These are phyloP conservation scores for Papiliotrema laurentii DNA, from an alignment of 1,284 basidiomycete genomes.

Conservation along the genomic window DNA sequence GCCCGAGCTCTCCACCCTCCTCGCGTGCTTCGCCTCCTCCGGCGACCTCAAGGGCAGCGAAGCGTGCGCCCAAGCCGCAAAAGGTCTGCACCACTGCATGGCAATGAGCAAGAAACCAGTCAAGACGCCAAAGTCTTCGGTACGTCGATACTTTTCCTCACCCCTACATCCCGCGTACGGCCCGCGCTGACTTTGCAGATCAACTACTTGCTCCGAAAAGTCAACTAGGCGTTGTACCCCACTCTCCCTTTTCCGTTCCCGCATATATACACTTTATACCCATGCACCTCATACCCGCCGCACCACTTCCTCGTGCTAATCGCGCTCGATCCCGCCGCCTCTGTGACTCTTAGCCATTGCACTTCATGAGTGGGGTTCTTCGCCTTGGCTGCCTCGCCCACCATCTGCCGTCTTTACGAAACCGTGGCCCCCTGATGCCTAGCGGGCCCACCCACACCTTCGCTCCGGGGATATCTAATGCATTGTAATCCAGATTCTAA, in stretches of 20 bases:
- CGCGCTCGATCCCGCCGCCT: neutral
- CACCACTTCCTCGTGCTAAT: neutral
- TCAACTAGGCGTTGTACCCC: constrained; percentile 1
- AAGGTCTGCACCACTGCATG: constrained; percentile 79
- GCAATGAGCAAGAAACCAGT: constrained; percentile 8
- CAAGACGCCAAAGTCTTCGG: constrained; percentile 2
- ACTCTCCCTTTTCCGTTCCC: neutral
- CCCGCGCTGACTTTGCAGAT: constrained; percentile 4
- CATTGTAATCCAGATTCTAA: no score
- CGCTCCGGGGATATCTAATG: no score
- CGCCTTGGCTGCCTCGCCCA: no score
- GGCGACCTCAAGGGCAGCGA: constrained; percentile 61
- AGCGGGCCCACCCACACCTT: no score
- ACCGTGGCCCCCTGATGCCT: no score
- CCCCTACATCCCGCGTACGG: neutral
- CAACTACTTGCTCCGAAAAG: constrained; percentile 12
- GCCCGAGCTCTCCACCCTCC: constrained; percentile 71
- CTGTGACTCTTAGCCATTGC: no score
- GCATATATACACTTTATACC: neutral
- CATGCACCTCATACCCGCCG: neutral
- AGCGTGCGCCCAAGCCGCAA: constrained; percentile 64
- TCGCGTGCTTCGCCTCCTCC: constrained; percentile 86
- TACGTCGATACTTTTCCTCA: constrained; percentile 3
- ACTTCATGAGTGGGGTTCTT: no score
- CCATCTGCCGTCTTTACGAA: no score